These are phyloP conservation scores for Capsicum chinense DNA, from an alignment of 257 asterid species.

Conservation along the genomic window DNA sequence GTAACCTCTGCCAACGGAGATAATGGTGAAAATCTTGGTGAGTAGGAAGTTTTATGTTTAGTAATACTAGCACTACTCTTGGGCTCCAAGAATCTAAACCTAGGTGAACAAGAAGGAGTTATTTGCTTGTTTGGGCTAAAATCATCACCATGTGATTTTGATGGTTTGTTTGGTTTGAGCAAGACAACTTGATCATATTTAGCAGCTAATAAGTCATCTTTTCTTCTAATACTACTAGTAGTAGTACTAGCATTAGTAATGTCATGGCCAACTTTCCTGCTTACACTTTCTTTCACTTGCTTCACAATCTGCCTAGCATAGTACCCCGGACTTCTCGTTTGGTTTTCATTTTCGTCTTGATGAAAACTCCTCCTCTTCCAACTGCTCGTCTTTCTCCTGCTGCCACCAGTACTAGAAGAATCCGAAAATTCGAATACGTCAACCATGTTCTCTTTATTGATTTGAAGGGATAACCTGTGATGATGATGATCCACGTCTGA, in stretches of 20 bases:
- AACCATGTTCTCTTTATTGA: conserved; percentile 55
- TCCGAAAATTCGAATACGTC: conserved; percentile 35
- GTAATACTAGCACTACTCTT: conserved; percentile 25
- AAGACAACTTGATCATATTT: conserved; percentile 55
- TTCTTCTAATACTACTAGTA: background rate
- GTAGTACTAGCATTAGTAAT: conserved; percentile 52
- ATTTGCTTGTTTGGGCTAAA: conserved; percentile 35
- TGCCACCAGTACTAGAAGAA: conserved; percentile 19
- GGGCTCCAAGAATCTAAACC: conserved; percentile 47
- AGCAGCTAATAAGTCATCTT: conserved; percentile 42
- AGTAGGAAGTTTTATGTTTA: conserved; percentile 27
- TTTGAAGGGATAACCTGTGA: conserved; percentile 70
- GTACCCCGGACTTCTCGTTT: conserved; percentile 46
- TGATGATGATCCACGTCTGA: conserved; percentile 62
- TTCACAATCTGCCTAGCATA: conserved; percentile 69
- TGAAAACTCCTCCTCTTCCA: conserved; percentile 34
- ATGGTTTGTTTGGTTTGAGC: conserved; percentile 47
- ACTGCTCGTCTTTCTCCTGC: conserved; percentile 33
- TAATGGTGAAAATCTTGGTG: conserved; percentile 36
- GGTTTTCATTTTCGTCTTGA: conserved; percentile 39
- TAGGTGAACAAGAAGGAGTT: conserved; percentile 55
- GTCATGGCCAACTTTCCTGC: conserved; percentile 66
- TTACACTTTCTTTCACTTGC: conserved; percentile 63
- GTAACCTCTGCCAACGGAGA: conserved; percentile 18
- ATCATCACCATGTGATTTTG: conserved; percentile 31